phyloP scores from a whole-genome alignment of 768 basidiomycete species.

The Leucocoprinus leucothites region DNA sequence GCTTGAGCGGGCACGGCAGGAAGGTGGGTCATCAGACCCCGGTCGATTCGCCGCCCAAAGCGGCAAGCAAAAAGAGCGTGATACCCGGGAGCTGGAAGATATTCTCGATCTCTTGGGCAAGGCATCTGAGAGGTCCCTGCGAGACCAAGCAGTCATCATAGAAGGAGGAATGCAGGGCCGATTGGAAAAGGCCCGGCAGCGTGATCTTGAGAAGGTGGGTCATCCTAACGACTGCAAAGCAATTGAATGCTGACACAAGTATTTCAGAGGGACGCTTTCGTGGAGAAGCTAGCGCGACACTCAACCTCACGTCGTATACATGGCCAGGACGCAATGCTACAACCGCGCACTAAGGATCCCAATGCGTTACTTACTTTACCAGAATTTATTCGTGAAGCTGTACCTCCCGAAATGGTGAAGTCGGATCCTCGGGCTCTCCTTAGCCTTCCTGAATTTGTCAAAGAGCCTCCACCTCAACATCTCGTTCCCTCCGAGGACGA shows the following conservation, averaged over 20 bases:
- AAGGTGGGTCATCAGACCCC: conserved; percentile 26
- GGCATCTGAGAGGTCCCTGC: conserved; percentile 64
- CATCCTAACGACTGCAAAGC: background rate
- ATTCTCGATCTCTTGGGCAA: conserved; percentile 69
- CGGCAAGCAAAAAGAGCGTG: conserved; percentile 44
- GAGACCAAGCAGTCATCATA: conserved; percentile 67
- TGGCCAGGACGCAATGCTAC: conserved; percentile 72
- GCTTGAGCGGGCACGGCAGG: conserved; percentile 65
- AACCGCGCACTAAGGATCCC: conserved; percentile 42
- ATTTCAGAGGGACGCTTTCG: conserved; percentile 66
- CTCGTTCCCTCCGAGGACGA: conserved; percentile 17
- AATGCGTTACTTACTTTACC: conserved; percentile 53
- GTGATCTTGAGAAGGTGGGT: conserved; percentile 63
- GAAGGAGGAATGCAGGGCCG: conserved; percentile 56
- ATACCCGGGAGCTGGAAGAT: conserved; percentile 60
- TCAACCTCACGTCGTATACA: conserved; percentile 73
- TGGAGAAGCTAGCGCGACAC: conserved; percentile 69
- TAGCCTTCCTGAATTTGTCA: conserved; percentile 58
- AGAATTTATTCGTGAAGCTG: conserved; percentile 59
- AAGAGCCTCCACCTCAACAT: conserved; percentile 38
- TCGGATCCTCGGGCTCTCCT: conserved; percentile 45
- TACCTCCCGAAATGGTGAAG: conserved; percentile 30
- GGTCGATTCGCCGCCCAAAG: conserved; percentile 1
- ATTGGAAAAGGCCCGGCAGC: conserved; percentile 52
- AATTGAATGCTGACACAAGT: conserved; percentile 13